Evolutionary conservation across 2,329 filamentous ascomycete species (phyloP).

Genomic region (Colletotrichum siamense): DNA sequence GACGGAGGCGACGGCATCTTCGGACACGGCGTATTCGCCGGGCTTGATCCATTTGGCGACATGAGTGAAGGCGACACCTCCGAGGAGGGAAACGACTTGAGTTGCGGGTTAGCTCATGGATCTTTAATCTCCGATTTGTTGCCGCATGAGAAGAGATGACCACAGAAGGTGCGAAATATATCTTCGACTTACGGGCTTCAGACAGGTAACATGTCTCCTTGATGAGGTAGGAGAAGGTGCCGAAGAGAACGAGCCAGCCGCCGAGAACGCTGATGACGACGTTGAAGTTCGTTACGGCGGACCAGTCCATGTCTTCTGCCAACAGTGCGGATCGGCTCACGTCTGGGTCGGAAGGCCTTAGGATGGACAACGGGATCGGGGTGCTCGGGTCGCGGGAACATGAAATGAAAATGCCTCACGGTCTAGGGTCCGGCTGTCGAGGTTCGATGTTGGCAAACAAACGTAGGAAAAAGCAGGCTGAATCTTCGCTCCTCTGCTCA

Average conservation of each 20-base stretch:
- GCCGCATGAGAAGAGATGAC: no score
- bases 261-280: slow-evolving; percentile 81
- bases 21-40: slow-evolving; percentile 70
- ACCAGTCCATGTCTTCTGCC: background rate
- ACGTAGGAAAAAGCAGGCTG: background rate
- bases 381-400: background rate
- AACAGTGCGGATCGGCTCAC: background rate
- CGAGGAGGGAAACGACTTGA: slow-evolving; percentile 81
- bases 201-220: slow-evolving; percentile 93
- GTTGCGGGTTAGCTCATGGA: slow-evolving; percentile 4
- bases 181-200: slow-evolving; percentile 85
- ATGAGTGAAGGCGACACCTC: slow-evolving; percentile 78
- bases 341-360: background rate
- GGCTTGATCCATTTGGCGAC: slow-evolving; percentile 79
- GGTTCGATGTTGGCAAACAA: no score
- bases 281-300: slow-evolving; percentile 66
- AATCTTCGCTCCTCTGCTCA: background rate
- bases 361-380: background rate
- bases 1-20: slow-evolving; percentile 70
- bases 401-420: background rate
- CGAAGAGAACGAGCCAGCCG: slow-evolving; percentile 87
- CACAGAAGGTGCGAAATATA: no score
- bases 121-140: no score
- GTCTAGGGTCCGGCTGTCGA: background rate
- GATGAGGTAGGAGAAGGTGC: slow-evolving; percentile 86